Conservation (phyloP, 345 rosid species). For the Populus deltoides region DNA sequence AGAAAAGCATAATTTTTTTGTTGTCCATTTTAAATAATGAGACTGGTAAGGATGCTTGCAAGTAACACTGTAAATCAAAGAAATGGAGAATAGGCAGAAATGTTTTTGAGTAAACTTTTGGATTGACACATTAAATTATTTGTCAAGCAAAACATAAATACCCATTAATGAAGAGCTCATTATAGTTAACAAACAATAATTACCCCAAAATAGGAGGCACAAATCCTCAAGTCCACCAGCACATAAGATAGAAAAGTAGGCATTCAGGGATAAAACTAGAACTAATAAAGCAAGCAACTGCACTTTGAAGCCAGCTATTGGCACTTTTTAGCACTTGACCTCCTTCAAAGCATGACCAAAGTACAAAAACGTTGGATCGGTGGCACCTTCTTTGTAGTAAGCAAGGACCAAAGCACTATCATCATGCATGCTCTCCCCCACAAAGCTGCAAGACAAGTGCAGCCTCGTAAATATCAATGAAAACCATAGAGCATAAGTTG, state of each 20-base stretch:
- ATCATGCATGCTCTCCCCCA: constrained; percentile 92
- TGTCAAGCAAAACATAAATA: not conserved
- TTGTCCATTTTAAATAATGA: too few species aligned
- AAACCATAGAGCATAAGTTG: not conserved
- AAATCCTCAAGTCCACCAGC: not conserved
- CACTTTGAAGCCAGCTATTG: constrained; percentile 9
- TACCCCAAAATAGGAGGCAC: not conserved
- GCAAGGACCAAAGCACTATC: constrained; percentile 76
- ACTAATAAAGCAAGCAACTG: not conserved
- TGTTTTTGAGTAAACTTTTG: not conserved
- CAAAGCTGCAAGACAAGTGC: constrained; percentile 51
- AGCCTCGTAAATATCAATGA: not conserved
- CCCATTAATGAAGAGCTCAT: not conserved
- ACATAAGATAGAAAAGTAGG: not conserved
- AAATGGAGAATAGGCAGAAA: too few species aligned
- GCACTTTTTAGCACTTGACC: constrained; percentile 64
- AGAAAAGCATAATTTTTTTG: too few species aligned
- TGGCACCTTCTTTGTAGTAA: constrained; percentile 91
- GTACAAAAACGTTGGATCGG: constrained; percentile 94
- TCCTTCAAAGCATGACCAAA: constrained; percentile 82
- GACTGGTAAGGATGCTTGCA: too few species aligned
- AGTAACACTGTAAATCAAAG: too few species aligned
- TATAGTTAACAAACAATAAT: not conserved
- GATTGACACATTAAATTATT: not conserved
- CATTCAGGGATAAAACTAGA: constrained; percentile 1